phyloP scores from a whole-genome alignment of 805 yeast genomes.

The Danielia oregonensis region DNA sequence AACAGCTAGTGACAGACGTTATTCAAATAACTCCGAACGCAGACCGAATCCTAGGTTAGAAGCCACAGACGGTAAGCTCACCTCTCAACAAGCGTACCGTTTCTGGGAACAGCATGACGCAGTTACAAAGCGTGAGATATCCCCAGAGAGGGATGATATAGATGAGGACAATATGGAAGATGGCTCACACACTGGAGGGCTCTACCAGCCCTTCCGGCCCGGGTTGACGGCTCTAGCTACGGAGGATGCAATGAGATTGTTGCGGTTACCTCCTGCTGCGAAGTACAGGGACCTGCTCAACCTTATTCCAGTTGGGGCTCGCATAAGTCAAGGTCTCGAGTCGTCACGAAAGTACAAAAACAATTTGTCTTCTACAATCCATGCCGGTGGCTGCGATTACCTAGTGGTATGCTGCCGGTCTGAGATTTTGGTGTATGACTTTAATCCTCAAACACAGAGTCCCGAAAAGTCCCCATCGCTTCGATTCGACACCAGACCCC shows the following conservation, averaged over 20 bases:
- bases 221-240: slow-evolving; percentile 14
- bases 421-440: slow-evolving; percentile 29
- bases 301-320: slow-evolving; percentile 22
- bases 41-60: not conserved
- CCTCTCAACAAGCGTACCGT: slow-evolving; percentile 25
- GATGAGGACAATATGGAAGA: not conserved
- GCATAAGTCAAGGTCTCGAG: slow-evolving; percentile 18
- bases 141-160: not conserved
- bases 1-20: slow-evolving; percentile 10
- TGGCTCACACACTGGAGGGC: slow-evolving; percentile 1
- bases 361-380: slow-evolving; percentile 27
- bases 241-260: slow-evolving; percentile 15
- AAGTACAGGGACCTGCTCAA: slow-evolving; percentile 32
- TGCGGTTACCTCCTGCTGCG: slow-evolving; percentile 29
- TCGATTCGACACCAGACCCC: slow-evolving; percentile 42
- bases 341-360: slow-evolving; percentile 38
- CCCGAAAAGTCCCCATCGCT: slow-evolving; percentile 25
- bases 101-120: slow-evolving; percentile 30
- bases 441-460: slow-evolving; percentile 23
- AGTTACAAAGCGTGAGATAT: slow-evolving; percentile 8
- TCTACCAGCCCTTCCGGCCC: slow-evolving; percentile 3
- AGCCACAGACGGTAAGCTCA: not conserved
- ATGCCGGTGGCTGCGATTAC: slow-evolving; percentile 13
- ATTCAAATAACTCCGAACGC: slow-evolving; percentile 11
- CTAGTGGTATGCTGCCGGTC: slow-evolving; percentile 34